Evolutionary conservation across 108 stramenopile species (phyloP).

Genomic region (Fistulifera pelliculosa): DNA sequence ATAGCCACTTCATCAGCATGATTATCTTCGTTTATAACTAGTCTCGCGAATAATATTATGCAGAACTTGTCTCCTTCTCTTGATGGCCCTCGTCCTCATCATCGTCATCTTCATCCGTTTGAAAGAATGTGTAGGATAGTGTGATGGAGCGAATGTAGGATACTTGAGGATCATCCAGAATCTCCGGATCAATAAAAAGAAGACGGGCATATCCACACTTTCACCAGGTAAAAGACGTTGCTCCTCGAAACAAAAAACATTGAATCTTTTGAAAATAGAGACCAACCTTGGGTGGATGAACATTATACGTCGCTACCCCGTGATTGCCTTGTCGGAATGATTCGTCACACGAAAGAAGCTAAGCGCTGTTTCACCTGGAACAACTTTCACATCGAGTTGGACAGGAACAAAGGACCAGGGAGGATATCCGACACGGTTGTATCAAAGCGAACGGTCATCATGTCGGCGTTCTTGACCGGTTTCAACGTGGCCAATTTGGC

Average conservation of each 20-base stretch:
- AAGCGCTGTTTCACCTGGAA: constrained; percentile 96
- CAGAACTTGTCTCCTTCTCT: no score
- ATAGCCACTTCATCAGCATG: no score
- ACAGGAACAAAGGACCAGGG: constrained; percentile 94
- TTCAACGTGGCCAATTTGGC: constrained; percentile 65
- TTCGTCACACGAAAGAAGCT: constrained; percentile 96
- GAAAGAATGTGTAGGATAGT: constrained; percentile 97
- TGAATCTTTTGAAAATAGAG: constrained; percentile 99
- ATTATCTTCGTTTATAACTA: no score
- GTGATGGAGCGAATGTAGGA: constrained; percentile 86
- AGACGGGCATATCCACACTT: constrained; percentile 98
- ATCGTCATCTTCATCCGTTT: constrained; percentile 91
- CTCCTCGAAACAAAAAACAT: constrained; percentile 99
- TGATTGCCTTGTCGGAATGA: constrained; percentile 88
- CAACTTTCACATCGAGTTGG: constrained; percentile 89
- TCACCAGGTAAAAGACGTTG: constrained; percentile 93
- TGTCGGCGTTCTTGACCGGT: constrained; percentile 77
- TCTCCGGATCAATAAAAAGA: constrained; percentile 99
- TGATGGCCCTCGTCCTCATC: constrained; percentile 43
- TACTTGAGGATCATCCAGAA: constrained; percentile 89
- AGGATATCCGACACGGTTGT: constrained; percentile 85
- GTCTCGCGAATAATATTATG: no score
- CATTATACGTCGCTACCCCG: constrained; percentile 99
- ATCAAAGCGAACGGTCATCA: constrained; percentile 93
- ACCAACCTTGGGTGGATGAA: constrained; percentile 92